A percentile compares a stretch with the other conserved stretches of the same genome.
These are phyloP conservation scores for Karstenula rhodostoma DNA, from an alignment of 2,329 filamentous ascomycete genomes.

Conservation along the genomic window DNA sequence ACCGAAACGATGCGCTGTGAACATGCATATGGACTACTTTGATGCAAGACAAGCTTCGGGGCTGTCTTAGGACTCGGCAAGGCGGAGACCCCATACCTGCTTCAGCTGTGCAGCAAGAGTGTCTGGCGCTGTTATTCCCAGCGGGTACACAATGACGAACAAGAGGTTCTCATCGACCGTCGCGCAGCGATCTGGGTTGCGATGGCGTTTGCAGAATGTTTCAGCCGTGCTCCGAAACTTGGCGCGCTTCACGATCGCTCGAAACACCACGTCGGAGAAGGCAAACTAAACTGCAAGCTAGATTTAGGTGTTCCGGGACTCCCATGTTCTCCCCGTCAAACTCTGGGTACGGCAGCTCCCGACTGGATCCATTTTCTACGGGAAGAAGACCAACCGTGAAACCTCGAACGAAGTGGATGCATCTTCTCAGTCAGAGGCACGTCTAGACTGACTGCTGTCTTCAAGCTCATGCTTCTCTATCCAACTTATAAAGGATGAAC, in stretches of 20 bases:
- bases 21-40: neutral
- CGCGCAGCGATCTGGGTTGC: neutral
- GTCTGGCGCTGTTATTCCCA: constrained; percentile 11
- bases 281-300: constrained; percentile 15
- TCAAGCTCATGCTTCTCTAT: neutral
- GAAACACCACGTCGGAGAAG: constrained; percentile 30
- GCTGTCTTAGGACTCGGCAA: constrained; percentile 12
- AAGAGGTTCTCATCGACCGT: neutral
- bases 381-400: constrained; percentile 30
- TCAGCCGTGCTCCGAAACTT: constrained; percentile 37
- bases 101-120: constrained; percentile 17
- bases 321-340: constrained; percentile 25
- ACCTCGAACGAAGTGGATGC: constrained; percentile 31
- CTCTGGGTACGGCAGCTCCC: constrained; percentile 10
- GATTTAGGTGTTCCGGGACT: constrained; percentile 23
- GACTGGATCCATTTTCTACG: constrained; percentile 18
- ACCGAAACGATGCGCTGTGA: neutral
- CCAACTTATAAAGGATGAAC: constrained; percentile 26
- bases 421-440: constrained; percentile 29
- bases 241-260: constrained; percentile 29
- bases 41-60: constrained; percentile 8
- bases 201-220: constrained; percentile 33
- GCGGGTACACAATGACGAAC: neutral
- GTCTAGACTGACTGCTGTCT: constrained; percentile 5
- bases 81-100: constrained; percentile 8